Base-by-base conservation (phyloP, 169 alveolate species). In the Theileria annulata region DNA sequence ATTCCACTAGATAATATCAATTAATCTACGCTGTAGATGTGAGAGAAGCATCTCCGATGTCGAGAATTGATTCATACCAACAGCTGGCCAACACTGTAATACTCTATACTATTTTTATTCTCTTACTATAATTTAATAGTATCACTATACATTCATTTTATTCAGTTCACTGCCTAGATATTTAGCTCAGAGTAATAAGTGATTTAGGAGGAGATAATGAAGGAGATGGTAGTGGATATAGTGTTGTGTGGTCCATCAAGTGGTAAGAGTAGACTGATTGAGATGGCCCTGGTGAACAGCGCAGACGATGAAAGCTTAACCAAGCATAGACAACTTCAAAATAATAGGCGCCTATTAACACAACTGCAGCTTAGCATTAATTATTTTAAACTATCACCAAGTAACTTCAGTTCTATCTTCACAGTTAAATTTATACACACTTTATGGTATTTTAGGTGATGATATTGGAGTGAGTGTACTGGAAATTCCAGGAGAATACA, bases 181-280 rank as follows among this genome's bases (percentile, higher is more conserved):
- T 35, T 35, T 35, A 35, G 47, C 8, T 35, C 64, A 56, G 30
- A 21, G 25, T 21, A 56, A 21, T 56, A 56, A 48, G 31, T 64
- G 35, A 3, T 64, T 23, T 10, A 35, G 54, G 75, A 67, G 75
- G 75, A 48, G 59, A 33, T 37, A 33, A n/a, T 66, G 9, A 59
- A 33, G 48, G 83, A 51, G 25, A 78, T 21, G 28, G 27, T 47
- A 1, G 90, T 66, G 0, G 90, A 84, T 62, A 76, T 84, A 4
- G 75, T 84, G 75, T 69, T 84, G 12, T 70, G 80, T 51, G 90
- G 90, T n/a, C 87, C 90, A 0, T 71, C 82, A 13, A 62, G 87
- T 37, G 90, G 90, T 1, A 84, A 84, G 85, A 84, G 83, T 54
- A 79, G 86, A 0, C 79, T 84, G 60, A 37, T 84, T 66, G 90